A percentile compares a stretch with the other conserved stretches of the same genome.
Conservation (phyloP, 805 yeast species). For the Yarrowia keelungensis region DNA sequence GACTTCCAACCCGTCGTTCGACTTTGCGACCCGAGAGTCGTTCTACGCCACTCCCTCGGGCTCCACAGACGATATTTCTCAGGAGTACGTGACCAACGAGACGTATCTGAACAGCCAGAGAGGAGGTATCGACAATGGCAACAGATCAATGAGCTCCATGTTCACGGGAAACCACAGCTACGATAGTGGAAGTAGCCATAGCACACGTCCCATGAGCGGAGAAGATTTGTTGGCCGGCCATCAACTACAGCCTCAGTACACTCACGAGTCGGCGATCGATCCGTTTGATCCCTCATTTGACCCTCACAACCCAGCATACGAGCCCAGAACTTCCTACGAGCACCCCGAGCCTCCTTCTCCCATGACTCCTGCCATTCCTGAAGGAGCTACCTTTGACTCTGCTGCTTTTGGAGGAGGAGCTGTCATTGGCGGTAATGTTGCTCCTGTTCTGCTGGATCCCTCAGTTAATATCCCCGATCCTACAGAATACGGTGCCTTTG, state of each 20-base stretch:
- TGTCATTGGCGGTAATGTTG: constrained; percentile 4
- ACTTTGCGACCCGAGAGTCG: constrained; percentile 19
- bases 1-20: constrained; percentile 22
- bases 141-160: constrained; percentile 11
- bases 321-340: constrained; percentile 13
- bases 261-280: constrained; percentile 21
- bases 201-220: constrained; percentile 13
- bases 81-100: constrained; percentile 32
- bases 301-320: constrained; percentile 28
- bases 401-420: constrained; percentile 23
- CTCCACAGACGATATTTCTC: constrained; percentile 17
- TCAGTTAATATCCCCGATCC: constrained; percentile 27
- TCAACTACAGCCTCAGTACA: constrained; percentile 18
- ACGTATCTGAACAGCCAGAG: constrained; percentile 14
- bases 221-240: constrained; percentile 14
- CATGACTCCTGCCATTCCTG: background rate
- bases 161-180: background rate
- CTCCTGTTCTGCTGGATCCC: constrained; percentile 21
- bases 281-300: constrained; percentile 27
- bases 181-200: constrained; percentile 23
- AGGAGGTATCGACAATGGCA: background rate
- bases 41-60: constrained; percentile 32
- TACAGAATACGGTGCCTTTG: constrained; percentile 26
- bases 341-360: constrained; percentile 19
- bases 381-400: background rate